These are phyloP conservation scores for Taxawa tesnikishii DNA, from an alignment of 2,329 filamentous ascomycete genomes.

Conservation along the genomic window DNA sequence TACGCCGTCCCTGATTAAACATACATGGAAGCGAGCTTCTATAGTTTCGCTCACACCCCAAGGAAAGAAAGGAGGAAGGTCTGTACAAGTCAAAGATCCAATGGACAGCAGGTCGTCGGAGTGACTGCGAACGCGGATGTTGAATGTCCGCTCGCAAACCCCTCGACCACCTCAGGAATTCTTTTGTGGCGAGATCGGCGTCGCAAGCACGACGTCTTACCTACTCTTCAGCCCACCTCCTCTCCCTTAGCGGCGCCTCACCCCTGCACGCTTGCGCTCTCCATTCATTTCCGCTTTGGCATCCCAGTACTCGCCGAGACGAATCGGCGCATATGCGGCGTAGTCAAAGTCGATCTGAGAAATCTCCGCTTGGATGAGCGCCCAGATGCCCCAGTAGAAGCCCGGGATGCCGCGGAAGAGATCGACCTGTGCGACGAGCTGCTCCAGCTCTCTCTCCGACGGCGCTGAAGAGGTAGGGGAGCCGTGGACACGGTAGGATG, in stretches of 20 bases:
- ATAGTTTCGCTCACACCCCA: not conserved
- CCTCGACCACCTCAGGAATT: not conserved
- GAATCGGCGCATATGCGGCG: conserved; percentile 72
- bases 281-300: conserved; percentile 70
- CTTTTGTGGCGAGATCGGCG: not conserved
- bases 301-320: conserved; percentile 83
- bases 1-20: not conserved
- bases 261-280: conserved; percentile 40
- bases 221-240: conserved; percentile 59
- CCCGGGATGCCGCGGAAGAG: conserved; percentile 79
- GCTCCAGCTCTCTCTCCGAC: conserved; percentile 50
- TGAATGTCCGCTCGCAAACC: not conserved
- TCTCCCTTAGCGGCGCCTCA: conserved; percentile 62
- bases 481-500: conserved; percentile 46
- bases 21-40: too few species aligned
- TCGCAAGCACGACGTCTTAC: too few species aligned
- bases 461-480: not conserved
- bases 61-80: not conserved
- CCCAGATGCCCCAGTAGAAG: conserved; percentile 89
- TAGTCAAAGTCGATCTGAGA: conserved; percentile 97
- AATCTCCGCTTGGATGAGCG: conserved; percentile 85
- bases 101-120: conserved; percentile 1
- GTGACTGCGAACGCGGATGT: not conserved
- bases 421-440: conserved; percentile 72
- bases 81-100: not conserved